A percentile compares a stretch with the other conserved stretches of the same genome.
phyloP scores from a whole-genome alignment of 2,329 filamentous ascomycete genomes.

The Claviceps sp. region DNA sequence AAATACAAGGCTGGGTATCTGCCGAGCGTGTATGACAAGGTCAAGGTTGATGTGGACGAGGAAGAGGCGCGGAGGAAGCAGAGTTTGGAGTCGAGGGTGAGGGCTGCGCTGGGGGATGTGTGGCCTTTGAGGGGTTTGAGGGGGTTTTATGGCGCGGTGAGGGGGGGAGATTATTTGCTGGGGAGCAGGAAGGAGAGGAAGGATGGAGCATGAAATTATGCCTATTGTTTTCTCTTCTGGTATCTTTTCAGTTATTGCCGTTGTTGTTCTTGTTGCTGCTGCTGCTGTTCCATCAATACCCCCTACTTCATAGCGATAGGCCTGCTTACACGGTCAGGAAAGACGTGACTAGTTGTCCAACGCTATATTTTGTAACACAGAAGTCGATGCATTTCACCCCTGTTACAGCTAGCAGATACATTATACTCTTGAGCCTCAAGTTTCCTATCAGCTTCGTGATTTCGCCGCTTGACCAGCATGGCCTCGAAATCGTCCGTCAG shows the following conservation, averaged over 20 bases:
- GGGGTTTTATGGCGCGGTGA: slow-evolving; percentile 30
- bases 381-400: no score
- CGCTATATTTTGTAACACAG: no score
- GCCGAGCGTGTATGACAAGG: slow-evolving; percentile 56
- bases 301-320: no score
- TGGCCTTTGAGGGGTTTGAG: slow-evolving; percentile 33
- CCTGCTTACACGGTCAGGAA: no score
- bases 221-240: neutral
- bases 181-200: slow-evolving; percentile 7
- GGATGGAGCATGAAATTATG: slow-evolving; percentile 12
- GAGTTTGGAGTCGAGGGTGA: slow-evolving; percentile 20
- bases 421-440: no score
- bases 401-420: no score
- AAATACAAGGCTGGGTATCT: slow-evolving; percentile 47
- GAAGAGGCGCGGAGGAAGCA: slow-evolving; percentile 18
- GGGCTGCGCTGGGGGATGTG: slow-evolving; percentile 11
- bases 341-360: no score
- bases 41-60: slow-evolving; percentile 34
- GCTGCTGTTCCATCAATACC: no score
- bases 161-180: slow-evolving; percentile 33
- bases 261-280: neutral
- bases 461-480: no score
- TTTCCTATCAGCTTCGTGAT: no score
- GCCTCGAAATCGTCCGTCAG: no score
- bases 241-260: neutral